Evolutionary conservation across 78 protist genomes (phyloP).

Genomic region (Dictyostelium intermedium): DNA sequence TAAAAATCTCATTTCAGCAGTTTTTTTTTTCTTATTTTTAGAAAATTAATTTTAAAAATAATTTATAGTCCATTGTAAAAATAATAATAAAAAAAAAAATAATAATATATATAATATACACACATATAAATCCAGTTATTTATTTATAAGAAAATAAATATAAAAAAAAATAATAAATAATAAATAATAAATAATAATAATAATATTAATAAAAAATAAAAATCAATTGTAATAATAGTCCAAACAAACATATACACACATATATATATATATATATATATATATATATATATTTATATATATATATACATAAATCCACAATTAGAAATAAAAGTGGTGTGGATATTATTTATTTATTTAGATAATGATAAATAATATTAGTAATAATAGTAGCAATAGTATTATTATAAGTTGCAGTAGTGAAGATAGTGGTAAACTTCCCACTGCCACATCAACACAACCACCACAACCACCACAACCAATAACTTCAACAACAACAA

Average conservation of each 20-base stretch:
- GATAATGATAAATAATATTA: background rate
- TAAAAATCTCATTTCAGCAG: background rate
- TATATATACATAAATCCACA: background rate
- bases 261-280: too few relatives aligned
- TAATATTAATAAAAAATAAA: too few relatives aligned
- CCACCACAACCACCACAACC: background rate
- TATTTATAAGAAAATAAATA: too few relatives aligned
- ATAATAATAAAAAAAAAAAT: too few relatives aligned
- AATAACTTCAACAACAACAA: background rate
- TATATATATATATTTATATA: too few relatives aligned
- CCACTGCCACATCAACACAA: background rate
- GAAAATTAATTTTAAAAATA: background rate
- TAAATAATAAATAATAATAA: too few relatives aligned
- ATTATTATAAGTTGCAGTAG: background rate
- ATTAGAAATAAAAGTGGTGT: background rate
- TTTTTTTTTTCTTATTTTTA: too few relatives aligned
- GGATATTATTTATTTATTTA: too few relatives aligned
- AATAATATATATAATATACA: background rate
- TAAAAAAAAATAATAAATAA: too few relatives aligned
- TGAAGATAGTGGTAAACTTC: background rate
- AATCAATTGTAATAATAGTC: too few relatives aligned
- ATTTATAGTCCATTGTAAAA: background rate
- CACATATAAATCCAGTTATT: too few relatives aligned
- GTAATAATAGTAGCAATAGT: background rate
- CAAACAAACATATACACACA: background rate